Conservation (phyloP, 495 filamentous ascomycete species). For the Penicillium malachiteum region DNA sequence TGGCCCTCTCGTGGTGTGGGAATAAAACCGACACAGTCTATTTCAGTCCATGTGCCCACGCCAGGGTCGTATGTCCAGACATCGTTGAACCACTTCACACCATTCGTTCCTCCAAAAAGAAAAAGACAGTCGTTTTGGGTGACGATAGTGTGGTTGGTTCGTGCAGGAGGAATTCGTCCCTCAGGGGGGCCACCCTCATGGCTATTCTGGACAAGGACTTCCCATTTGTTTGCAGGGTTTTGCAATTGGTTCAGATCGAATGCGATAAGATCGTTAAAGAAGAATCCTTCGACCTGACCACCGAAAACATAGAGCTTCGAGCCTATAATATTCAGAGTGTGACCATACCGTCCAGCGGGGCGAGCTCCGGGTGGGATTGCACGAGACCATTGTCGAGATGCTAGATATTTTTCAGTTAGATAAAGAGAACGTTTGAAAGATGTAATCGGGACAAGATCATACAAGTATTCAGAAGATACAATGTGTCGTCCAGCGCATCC, state of each 20-base stretch:
- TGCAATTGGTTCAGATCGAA: conserved; percentile 96
- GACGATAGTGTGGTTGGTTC: conserved; percentile 93
- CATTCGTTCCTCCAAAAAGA: conserved; percentile 96
- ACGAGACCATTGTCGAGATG: conserved; percentile 96
- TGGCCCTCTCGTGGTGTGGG: conserved; percentile 92
- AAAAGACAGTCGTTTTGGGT: conserved; percentile 93
- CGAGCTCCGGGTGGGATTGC: conserved; percentile 79
- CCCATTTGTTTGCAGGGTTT: conserved; percentile 86
- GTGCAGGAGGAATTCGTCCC: conserved; percentile 77
- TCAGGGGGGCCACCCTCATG: conserved; percentile 63
- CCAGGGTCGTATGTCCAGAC: conserved; percentile 94
- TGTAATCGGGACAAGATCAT: conserved; percentile 11
- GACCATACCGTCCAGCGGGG: conserved; percentile 90
- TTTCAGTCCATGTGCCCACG: conserved; percentile 75
- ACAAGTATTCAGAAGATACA: conserved; percentile 98
- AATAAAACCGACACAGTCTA: conserved; percentile 97
- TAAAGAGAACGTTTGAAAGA: neutral
- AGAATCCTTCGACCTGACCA: conserved; percentile 94
- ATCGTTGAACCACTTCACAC: conserved; percentile 94
- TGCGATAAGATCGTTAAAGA: conserved; percentile 96
- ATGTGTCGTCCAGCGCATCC: conserved; percentile 87
- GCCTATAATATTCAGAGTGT: conserved; percentile 92
- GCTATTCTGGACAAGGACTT: conserved; percentile 77
- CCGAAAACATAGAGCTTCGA: conserved; percentile 98
- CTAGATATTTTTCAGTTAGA: conserved; percentile 43